phyloP scores from a whole-genome alignment of 106 monocot genomes.

The Xerophyta viscosa region DNA sequence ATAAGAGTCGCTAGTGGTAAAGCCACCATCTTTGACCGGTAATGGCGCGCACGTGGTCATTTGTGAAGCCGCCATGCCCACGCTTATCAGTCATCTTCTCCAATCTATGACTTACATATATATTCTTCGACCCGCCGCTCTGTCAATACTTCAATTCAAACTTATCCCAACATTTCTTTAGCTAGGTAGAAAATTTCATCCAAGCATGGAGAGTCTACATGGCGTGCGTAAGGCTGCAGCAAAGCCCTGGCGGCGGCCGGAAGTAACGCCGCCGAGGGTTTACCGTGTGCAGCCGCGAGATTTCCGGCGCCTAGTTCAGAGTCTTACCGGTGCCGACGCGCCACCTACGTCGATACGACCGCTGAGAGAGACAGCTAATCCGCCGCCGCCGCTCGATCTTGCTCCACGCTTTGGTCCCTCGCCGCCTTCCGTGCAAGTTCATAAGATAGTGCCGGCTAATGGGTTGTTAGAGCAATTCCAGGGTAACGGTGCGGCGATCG shows the following conservation, averaged over 20 bases:
- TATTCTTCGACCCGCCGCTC: too few species aligned
- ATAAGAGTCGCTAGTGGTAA: too few species aligned
- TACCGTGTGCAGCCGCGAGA: conserved; percentile 28
- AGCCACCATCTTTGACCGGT: too few species aligned
- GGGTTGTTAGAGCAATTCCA: not conserved
- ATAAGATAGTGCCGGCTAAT: not conserved
- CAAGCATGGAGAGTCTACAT: not conserved
- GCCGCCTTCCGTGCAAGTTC: not conserved
- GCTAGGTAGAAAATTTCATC: too few species aligned
- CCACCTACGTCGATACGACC: not conserved
- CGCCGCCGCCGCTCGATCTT: conserved; percentile 4
- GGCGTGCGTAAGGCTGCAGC: conserved; percentile 19
- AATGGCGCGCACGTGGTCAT: too few species aligned
- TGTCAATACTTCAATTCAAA: too few species aligned
- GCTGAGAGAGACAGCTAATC: conserved; percentile 3
- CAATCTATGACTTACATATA: too few species aligned
- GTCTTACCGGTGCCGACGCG: conserved; percentile 19
- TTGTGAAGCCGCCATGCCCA: too few species aligned
- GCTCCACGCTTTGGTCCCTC: not conserved
- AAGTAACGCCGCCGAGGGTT: conserved; percentile 14
- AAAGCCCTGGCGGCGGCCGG: conserved; percentile 16
- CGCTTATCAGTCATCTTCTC: too few species aligned
- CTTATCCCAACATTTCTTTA: too few species aligned
- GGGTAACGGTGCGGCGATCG: not conserved
- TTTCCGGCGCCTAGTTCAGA: conserved; percentile 35